These are phyloP conservation scores for Chlorella ohadii DNA, from an alignment of 139 green algal genomes.

Conservation along the genomic window DNA sequence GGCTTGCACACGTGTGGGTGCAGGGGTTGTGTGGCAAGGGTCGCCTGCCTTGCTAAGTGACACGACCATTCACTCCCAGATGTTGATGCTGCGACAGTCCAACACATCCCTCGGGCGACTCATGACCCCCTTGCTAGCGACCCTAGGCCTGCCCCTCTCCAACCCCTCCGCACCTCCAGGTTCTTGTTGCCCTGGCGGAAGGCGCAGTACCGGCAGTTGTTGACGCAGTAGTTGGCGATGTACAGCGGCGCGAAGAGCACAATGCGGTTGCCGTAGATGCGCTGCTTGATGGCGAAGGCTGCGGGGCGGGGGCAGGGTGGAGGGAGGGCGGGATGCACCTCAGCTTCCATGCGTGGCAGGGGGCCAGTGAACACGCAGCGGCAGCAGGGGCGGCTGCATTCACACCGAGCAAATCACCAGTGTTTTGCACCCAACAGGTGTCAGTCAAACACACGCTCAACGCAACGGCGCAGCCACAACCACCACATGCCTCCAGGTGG, in stretches of 20 bases:
- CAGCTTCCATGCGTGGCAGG: not conserved
- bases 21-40: no score
- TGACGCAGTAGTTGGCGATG: conserved; percentile 79
- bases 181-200: conserved; percentile 73
- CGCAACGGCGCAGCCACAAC: no score
- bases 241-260: conserved; percentile 79
- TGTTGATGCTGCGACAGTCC: no score
- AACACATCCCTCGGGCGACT: no score
- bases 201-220: conserved; percentile 79
- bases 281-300: conserved; percentile 58
- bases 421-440: no score
- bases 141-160: not conserved
- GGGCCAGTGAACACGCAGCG: not conserved
- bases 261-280: conserved; percentile 82
- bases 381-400: no score
- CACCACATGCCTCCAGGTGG: no score
- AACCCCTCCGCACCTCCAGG: conserved; percentile 44
- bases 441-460: no score
- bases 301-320: not conserved
- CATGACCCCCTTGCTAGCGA: no score
- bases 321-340: not conserved
- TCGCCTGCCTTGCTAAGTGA: no score
- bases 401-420: no score
- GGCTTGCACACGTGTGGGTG: conserved; percentile 50
- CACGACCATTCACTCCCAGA: no score